These are phyloP conservation scores for Yamadazyma akitaensis DNA, from an alignment of 805 yeast genomes.

Conservation along the genomic window DNA sequence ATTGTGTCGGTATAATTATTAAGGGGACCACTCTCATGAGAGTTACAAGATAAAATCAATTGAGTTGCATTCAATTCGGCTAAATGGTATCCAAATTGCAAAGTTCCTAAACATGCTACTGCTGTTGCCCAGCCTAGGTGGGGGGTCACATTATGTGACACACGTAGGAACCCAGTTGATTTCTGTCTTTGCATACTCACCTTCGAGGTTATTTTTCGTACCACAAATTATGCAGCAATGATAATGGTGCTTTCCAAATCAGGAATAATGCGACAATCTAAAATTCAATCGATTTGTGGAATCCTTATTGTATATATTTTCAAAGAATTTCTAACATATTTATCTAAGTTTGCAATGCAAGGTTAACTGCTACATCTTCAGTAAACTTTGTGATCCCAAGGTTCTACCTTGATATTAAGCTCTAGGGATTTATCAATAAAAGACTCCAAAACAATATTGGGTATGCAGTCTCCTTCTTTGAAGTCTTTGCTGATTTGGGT, in stretches of 20 bases:
- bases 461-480: slow-evolving; percentile 19
- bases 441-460: slow-evolving; percentile 31
- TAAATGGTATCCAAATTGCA: slow-evolving; percentile 40
- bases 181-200: slow-evolving; percentile 5
- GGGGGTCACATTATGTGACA: slow-evolving; percentile 24
- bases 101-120: slow-evolving; percentile 32
- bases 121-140: slow-evolving; percentile 35
- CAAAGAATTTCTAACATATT: not conserved
- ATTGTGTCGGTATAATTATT: slow-evolving; percentile 22
- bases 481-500: slow-evolving; percentile 10
- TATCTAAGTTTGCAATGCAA: not conserved
- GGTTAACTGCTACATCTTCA: not conserved
- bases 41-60: slow-evolving; percentile 25
- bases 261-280: not conserved
- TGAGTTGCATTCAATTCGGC: slow-evolving; percentile 38
- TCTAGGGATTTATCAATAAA: slow-evolving; percentile 32
- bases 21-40: slow-evolving; percentile 18
- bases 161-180: slow-evolving; percentile 10
- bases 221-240: not conserved
- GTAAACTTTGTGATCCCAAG: slow-evolving; percentile 24
- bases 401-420: slow-evolving; percentile 24
- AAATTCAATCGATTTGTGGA: not conserved
- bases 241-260: not conserved
- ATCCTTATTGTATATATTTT: not conserved
- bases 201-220: not conserved